phyloP scores from a whole-genome alignment of 1,284 basidiomycete genomes.

The Trichosporon sp. region DNA sequence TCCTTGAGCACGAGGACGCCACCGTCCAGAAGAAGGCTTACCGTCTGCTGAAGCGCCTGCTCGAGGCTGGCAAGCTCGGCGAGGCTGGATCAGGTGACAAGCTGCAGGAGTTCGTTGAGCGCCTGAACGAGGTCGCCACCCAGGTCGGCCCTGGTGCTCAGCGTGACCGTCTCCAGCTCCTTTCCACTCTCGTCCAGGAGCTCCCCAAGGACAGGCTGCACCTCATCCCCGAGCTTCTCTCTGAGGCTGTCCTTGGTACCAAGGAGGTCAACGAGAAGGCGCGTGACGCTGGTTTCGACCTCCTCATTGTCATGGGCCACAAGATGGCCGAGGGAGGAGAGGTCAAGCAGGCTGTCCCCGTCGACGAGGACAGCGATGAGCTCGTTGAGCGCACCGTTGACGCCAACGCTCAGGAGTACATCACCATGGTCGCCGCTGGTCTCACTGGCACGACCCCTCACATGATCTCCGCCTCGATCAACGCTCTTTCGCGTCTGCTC shows the following conservation, averaged over 20 bases:
- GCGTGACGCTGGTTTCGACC: conserved; percentile 80
- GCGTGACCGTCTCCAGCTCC: conserved; percentile 77
- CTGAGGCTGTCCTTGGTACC: conserved; percentile 94
- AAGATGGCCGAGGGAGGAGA: conserved; percentile 87
- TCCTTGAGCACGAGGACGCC: conserved; percentile 63
- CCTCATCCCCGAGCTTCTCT: conserved; percentile 80
- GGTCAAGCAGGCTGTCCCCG: conserved; percentile 67
- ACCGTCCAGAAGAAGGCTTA: conserved; percentile 95
- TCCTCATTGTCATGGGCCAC: conserved; percentile 84
- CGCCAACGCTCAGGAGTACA: conserved; percentile 84
- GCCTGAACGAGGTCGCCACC: conserved; percentile 57
- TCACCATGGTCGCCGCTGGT: conserved; percentile 96
- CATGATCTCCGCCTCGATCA: conserved; percentile 97
- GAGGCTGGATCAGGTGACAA: conserved; percentile 53
- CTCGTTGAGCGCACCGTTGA: conserved; percentile 58
- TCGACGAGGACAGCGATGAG: conserved; percentile 68
- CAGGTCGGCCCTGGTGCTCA: conserved; percentile 79
- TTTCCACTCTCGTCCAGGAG: conserved; percentile 66
- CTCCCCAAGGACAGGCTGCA: conserved; percentile 73
- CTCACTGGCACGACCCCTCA: conserved; percentile 89
- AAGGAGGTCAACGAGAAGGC: conserved; percentile 97
- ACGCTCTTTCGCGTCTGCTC: conserved; percentile 83
- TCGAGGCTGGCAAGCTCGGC: conserved; percentile 61
- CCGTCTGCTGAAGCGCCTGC: conserved; percentile 72
- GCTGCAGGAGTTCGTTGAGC: conserved; percentile 56